Percentiles rank a stretch among this genome's conserved stretches.
Evolutionary conservation across 306 rosid species (phyloP).

Genomic region (Begonia loranthoides): DNA sequence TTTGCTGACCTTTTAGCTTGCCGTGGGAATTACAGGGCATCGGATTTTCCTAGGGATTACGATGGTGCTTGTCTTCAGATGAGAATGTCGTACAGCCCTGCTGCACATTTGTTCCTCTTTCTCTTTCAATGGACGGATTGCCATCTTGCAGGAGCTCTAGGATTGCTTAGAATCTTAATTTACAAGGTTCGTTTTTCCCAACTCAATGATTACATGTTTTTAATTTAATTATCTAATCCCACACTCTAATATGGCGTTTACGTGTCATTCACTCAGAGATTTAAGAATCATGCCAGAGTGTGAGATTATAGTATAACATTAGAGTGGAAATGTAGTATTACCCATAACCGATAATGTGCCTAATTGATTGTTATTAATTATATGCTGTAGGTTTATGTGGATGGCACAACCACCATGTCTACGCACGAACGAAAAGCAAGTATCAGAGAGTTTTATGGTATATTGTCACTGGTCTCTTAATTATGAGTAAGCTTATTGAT

Average conservation of each 20-base stretch:
- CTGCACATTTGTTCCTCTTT: slow-evolving; percentile 84
- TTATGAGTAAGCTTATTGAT: background rate
- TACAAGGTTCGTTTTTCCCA: slow-evolving; percentile 49
- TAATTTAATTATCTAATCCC: too few relatives aligned
- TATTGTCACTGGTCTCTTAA: background rate
- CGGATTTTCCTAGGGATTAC: slow-evolving; percentile 74
- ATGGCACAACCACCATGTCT: slow-evolving; percentile 95
- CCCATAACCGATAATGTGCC: too few relatives aligned
- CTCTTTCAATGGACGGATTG: slow-evolving; percentile 95
- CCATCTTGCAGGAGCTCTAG: slow-evolving; percentile 89
- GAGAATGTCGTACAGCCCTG: slow-evolving; percentile 98
- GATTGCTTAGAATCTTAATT: slow-evolving; percentile 76
- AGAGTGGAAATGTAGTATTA: background rate
- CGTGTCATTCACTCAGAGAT: too few relatives aligned
- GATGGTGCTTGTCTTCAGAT: slow-evolving; percentile 98
- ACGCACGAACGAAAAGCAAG: slow-evolving; percentile 91
- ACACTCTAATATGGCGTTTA: too few relatives aligned
- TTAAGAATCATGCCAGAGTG: too few relatives aligned
- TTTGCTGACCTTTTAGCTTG: background rate
- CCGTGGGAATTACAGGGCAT: slow-evolving; percentile 42
- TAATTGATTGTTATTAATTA: background rate
- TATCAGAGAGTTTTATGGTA: slow-evolving; percentile 93
- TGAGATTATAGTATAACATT: too few relatives aligned
- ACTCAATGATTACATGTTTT: background rate
- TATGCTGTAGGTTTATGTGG: slow-evolving; percentile 70